Base-by-base conservation (phyloP, 2,329 filamentous ascomycete genomes). In the Diaporthe sp. region DNA sequence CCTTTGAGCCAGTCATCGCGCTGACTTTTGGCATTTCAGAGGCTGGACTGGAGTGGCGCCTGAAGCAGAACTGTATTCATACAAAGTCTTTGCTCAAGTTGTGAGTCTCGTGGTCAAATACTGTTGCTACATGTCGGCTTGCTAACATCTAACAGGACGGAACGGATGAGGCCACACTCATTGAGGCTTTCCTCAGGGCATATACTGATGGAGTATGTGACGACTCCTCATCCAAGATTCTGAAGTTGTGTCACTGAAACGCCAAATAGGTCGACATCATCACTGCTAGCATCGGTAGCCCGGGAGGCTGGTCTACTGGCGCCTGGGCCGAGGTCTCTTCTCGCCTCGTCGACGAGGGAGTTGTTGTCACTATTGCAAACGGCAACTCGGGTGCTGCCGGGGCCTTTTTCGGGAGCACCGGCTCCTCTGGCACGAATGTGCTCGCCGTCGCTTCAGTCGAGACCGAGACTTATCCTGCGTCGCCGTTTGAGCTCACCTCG, bases 351-450 rank as follows among this genome's bases (percentile, higher is more conserved):
- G 84, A 86, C n/a, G 79, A 82, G 12, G 86, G 86, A 34, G 83
- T 87, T 5, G 82, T 85, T 4, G 82, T 84, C 68, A 84, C 83
- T 3, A 81, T 86, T 57, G 83, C 86, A 1, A 85, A 84, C 4
- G 87, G 87, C 25, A 89, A 89, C 75, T 81, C 84, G 44, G 87
- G 87, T n/a, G 79, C 80, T 7, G 76, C 80, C 19, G 87, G 87
- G 4, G 78, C 86, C 0, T 88, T 87, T 77, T 85, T 82, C 60
- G 81, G 82, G 39, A 83, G 81, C 65, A 82, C 81, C 34, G 85
- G 85, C 4, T 82, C 86, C 13, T 82, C 84, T 5, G 87, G 86
- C 15, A 83, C 82, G 68, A 81, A 84, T 9, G 84, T 86, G 13
- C 84, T 85, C 19, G 83, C 86, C 3, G 83, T 88, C 49, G 87